These are phyloP conservation scores for Domatiomyces catenatus DNA, from an alignment of 2,329 filamentous ascomycete species.

Conservation along the genomic window DNA sequence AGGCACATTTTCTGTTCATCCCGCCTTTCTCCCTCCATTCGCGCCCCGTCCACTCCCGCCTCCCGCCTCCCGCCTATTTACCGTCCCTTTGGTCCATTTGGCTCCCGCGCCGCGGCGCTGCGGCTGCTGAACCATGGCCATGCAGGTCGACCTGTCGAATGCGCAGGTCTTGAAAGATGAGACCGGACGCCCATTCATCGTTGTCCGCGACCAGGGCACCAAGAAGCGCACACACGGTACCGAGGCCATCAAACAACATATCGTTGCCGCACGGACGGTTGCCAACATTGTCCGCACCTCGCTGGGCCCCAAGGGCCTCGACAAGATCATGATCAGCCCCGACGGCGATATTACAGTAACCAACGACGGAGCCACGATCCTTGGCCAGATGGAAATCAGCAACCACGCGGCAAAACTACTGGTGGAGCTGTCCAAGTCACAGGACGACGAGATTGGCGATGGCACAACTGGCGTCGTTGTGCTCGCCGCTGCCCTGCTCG, in stretches of 20 bases:
- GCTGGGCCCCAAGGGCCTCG: conserved; percentile 82
- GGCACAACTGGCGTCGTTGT: conserved; percentile 97
- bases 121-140: conserved; percentile 5
- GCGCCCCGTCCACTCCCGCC: not conserved
- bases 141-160: conserved; percentile 17
- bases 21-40: not conserved
- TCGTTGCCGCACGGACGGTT: conserved; percentile 87
- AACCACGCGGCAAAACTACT: conserved; percentile 97
- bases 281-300: conserved; percentile 96
- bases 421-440: conserved; percentile 93
- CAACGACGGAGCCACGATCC: conserved; percentile 94
- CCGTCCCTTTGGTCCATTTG: not conserved
- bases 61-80: not conserved
- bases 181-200: conserved; percentile 90
- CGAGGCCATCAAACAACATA: conserved; percentile 96
- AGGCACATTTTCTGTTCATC: no score
- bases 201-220: conserved; percentile 94
- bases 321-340: conserved; percentile 97
- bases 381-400: conserved; percentile 93
- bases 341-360: conserved; percentile 98
- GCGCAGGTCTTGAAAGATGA: conserved; percentile 87
- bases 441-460: conserved; percentile 97
- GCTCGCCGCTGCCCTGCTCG: conserved; percentile 79
- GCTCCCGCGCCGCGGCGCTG: not conserved
- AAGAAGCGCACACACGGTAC: conserved; percentile 95